Evolutionary conservation across 1,284 basidiomycete genomes (phyloP), one percentile per base, ranked within the genome.

Genomic region (Inonotus obliquus): DNA sequence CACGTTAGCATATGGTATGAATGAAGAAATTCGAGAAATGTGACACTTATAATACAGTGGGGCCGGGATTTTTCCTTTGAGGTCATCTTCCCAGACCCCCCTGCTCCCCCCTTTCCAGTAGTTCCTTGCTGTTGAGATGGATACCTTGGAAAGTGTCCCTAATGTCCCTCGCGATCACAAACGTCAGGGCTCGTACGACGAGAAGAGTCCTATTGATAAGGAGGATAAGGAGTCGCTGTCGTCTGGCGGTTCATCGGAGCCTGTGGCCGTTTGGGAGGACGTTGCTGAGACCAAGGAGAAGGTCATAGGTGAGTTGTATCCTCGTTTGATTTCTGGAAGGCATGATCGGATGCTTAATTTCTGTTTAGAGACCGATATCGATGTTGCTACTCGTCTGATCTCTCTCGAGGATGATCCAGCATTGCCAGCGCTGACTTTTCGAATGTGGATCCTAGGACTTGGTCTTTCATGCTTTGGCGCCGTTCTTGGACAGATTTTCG

Each of bases 361-460:
- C 27, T 14, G 19, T 29, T 35, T 25, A 71, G 76, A 77, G 64
- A 79, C 80, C 21, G 78, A 81, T 60, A 66, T 75, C 47, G 81
- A 82, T 65, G 74, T 78, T 56, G 77, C 78, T 19, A 76, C 76
- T 19, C 79, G 79, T 53, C 74, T 84, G 5, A 75, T 84, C 62
- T 81, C 80, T 4, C 72, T 83, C 21, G 81, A 82, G 19, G 85
- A 88, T 68, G 85, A 87, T 70, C 80, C 81, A 1, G 73, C 75
- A 0, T 73, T 84, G 25, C 82, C 79, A 10, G 74, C 78, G 13
- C 71, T 75, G 65, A 81, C 81, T 6, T 77, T 81, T 70, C 73
- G 83, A 68, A 71, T 73, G 76, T 70, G 83, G 70, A 76, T 81
- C 70, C 72, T 79, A 56, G 76, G 79, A 59, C 58, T 78, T 17